Conservation (phyloP, 768 basidiomycete species). For the Pleurotus eryngii region DNA sequence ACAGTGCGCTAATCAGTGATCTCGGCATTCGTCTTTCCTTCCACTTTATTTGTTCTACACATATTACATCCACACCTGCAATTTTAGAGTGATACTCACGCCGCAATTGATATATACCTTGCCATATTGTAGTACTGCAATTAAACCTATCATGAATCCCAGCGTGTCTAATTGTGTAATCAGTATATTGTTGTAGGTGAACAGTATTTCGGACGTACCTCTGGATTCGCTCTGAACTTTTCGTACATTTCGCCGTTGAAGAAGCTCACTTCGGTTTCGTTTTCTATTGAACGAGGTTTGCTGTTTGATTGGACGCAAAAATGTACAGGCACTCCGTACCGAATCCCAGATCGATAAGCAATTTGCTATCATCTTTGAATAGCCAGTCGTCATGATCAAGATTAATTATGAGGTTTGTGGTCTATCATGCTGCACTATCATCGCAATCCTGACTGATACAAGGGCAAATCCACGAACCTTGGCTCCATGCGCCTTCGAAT, state of each 20-base stretch:
- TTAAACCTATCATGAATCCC: slow-evolving; percentile 8
- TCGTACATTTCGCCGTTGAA: slow-evolving; percentile 80
- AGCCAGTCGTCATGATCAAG: slow-evolving; percentile 96
- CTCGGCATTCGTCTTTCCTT: slow-evolving; percentile 15
- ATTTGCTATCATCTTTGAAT: slow-evolving; percentile 59
- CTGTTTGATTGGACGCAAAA: neutral
- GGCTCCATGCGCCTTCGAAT: slow-evolving; percentile 90
- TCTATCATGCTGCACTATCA: slow-evolving; percentile 42
- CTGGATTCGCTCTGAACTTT: slow-evolving; percentile 77
- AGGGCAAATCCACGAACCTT: slow-evolving; percentile 54
- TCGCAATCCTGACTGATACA: neutral
- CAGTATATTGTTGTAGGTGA: neutral
- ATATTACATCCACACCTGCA: neutral
- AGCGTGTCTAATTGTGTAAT: slow-evolving; percentile 10
- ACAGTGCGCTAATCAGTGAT: slow-evolving; percentile 89
- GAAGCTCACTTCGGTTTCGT: slow-evolving; percentile 93
- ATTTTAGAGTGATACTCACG: slow-evolving; percentile 21
- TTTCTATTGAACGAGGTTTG: slow-evolving; percentile 50
- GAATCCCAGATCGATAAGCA: slow-evolving; percentile 69
- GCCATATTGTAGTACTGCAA: slow-evolving; percentile 2
- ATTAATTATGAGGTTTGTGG: slow-evolving; percentile 97
- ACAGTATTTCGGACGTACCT: slow-evolving; percentile 40
- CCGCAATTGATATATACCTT: slow-evolving; percentile 2
- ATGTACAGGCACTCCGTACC: slow-evolving; percentile 46
- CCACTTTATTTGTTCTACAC: slow-evolving; percentile 4